phyloP scores from a whole-genome alignment of 441 rosid species.

The Rhodomyrtus psidioides region DNA sequence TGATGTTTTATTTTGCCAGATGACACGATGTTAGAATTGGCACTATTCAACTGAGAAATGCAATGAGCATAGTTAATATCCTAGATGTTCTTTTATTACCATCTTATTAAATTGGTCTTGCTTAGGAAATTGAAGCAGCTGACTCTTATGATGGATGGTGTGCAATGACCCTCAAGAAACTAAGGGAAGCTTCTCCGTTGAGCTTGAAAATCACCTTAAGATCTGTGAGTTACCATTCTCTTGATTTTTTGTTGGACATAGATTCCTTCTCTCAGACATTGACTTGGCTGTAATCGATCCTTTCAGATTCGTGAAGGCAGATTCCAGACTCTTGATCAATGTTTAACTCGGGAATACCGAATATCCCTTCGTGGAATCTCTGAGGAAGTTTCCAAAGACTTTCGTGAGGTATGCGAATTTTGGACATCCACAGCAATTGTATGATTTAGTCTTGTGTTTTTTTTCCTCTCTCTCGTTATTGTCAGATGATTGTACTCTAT shows the following conservation, averaged over 20 bases:
- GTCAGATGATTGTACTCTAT: background rate
- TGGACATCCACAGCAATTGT: background rate
- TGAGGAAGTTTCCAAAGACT: constrained; percentile 48
- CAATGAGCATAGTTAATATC: background rate
- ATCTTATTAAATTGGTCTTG: background rate
- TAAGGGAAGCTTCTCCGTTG: constrained; percentile 80
- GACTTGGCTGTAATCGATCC: constrained; percentile 1
- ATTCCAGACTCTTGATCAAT: constrained; percentile 77
- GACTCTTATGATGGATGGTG: constrained; percentile 48
- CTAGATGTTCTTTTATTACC: background rate
- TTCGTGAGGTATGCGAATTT: constrained; percentile 45
- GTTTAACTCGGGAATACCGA: constrained; percentile 76
- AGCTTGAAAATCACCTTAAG: constrained; percentile 75
- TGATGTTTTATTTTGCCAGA: background rate
- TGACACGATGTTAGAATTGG: background rate
- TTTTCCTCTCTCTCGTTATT: rapidly evolving
- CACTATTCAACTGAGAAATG: background rate
- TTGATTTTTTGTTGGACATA: background rate
- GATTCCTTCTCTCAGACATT: background rate
- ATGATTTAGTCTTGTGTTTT: background rate
- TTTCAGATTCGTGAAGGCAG: constrained; percentile 82
- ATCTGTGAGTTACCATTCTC: constrained; percentile 43
- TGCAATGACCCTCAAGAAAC: constrained; percentile 39
- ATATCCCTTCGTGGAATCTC: constrained; percentile 52
- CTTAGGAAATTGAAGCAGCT: constrained; percentile 57